phyloP scores from a whole-genome alignment of 2,329 filamentous ascomycete genomes.

The Daldinia sp. region DNA sequence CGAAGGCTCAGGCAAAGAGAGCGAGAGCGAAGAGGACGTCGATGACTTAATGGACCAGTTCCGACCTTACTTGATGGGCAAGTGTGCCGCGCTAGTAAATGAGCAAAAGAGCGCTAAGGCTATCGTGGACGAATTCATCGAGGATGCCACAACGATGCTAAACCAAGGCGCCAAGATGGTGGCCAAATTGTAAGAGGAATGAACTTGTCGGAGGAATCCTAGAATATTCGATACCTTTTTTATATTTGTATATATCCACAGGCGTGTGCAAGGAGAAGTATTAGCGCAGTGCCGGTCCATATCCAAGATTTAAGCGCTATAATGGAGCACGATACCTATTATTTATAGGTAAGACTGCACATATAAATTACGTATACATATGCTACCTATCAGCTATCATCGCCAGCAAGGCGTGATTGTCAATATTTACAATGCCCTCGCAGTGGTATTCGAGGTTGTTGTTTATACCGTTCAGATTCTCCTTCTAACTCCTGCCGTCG shows the following conservation, averaged over 20 bases:
- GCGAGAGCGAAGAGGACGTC: conserved; percentile 70
- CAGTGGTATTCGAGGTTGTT: too few relatives aligned
- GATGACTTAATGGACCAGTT: conserved; percentile 88
- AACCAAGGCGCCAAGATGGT: conserved; percentile 73
- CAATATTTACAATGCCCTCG: too few relatives aligned
- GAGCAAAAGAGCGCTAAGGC: conserved; percentile 91
- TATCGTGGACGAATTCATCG: conserved; percentile 93
- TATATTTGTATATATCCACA: conserved; percentile 17
- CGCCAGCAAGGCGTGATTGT: too few relatives aligned
- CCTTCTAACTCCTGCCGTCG: too few relatives aligned
- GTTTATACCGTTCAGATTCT: too few relatives aligned
- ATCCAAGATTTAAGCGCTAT: not conserved
- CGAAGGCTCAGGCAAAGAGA: conserved; percentile 60
- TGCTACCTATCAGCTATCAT: too few relatives aligned
- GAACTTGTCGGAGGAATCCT: not conserved
- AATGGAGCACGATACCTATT: not conserved
- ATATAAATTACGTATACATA: too few relatives aligned
- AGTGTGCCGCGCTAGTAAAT: conserved; percentile 91
- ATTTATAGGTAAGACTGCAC: not conserved
- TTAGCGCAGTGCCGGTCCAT: not conserved
- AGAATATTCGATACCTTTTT: not conserved
- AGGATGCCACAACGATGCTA: conserved; percentile 77
- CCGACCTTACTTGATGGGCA: conserved; percentile 74
- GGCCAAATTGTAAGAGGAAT: conserved; percentile 69
- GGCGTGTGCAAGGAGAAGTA: not conserved